phyloP scores from a whole-genome alignment of 768 basidiomycete genomes.

The Mycena belliarum region DNA sequence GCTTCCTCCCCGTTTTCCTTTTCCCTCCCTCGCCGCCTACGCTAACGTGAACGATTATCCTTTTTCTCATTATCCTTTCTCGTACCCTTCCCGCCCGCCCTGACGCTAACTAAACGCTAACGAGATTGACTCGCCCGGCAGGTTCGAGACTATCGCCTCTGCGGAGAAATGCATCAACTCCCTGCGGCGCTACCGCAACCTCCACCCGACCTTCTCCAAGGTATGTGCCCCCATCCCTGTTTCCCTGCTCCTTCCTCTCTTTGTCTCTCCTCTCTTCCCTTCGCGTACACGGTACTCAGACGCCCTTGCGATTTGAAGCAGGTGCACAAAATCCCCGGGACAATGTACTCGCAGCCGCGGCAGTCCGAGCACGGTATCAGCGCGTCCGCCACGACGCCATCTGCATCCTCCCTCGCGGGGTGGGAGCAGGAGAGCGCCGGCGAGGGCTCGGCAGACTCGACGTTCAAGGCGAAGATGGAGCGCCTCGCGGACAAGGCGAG shows the following conservation, averaged over 20 bases:
- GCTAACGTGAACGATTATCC: too few relatives aligned
- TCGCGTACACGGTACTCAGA: neutral
- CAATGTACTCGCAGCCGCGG: constrained; percentile 51
- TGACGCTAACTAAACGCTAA: too few relatives aligned
- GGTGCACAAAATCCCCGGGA: constrained; percentile 84
- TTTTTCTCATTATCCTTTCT: too few relatives aligned
- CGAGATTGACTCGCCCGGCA: too few relatives aligned
- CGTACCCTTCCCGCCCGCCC: too few relatives aligned
- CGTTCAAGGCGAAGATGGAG: constrained; percentile 83
- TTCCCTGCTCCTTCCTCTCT: too few relatives aligned
- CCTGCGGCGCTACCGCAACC: constrained; percentile 68
- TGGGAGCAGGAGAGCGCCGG: constrained; percentile 25
- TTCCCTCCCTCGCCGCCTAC: too few relatives aligned
- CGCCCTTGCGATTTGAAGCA: constrained; percentile 32
- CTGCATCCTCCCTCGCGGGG: constrained; percentile 23
- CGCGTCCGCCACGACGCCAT: constrained; percentile 11
- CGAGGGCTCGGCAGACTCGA: constrained; percentile 31
- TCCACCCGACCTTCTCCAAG: constrained; percentile 89
- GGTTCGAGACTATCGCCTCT: constrained; percentile 61
- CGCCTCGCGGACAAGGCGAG: constrained; percentile 63
- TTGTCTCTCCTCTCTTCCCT: neutral
- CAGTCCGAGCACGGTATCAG: constrained; percentile 23
- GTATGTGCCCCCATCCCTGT: too few relatives aligned
- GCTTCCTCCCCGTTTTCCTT: too few relatives aligned
- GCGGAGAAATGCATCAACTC: constrained; percentile 76